phyloP scores from a whole-genome alignment of 352 stramenopile genomes.

The Saprolegnia diclina region DNA sequence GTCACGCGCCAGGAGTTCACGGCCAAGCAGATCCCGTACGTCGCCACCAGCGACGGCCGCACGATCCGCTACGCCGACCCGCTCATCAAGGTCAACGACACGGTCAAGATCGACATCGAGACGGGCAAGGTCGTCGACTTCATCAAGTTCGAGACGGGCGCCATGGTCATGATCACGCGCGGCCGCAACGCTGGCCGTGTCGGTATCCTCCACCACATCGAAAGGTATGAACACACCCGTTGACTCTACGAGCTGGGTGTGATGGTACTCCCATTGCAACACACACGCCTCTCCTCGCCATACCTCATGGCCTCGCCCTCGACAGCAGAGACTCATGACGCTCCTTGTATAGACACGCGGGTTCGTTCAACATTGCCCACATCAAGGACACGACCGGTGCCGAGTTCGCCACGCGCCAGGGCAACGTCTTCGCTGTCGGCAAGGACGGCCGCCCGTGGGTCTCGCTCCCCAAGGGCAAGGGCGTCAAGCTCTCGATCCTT shows the following conservation, averaged over 20 bases:
- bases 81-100: slow-evolving; percentile 98
- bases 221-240: slow-evolving; percentile 91
- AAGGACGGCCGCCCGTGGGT: slow-evolving; percentile 88
- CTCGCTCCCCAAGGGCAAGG: slow-evolving; percentile 97
- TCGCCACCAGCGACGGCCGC: slow-evolving; percentile 98
- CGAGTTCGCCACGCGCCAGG: slow-evolving; percentile 95
- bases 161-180: slow-evolving; percentile 96
- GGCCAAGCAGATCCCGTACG: slow-evolving; percentile 96
- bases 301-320: not conserved
- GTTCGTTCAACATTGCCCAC: slow-evolving; percentile 99
- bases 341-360: slow-evolving; percentile 87
- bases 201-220: slow-evolving; percentile 95
- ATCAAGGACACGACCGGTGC: slow-evolving; percentile 97
- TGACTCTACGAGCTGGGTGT: slow-evolving; percentile 86
- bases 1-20: slow-evolving; percentile 94
- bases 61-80: slow-evolving; percentile 99
- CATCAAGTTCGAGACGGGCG: slow-evolving; percentile 98
- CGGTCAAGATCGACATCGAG: slow-evolving; percentile 97
- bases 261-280: slow-evolving; percentile 35
- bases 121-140: slow-evolving; percentile 97
- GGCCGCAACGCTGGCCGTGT: slow-evolving; percentile 97
- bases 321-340: slow-evolving; percentile 28
- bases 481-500: slow-evolving; percentile 98
- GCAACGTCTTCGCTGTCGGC: slow-evolving; percentile 98
- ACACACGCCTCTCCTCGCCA: not conserved